A percentile compares a stretch with the other conserved stretches of the same genome.
These are phyloP conservation scores for Pisolithus marmoratus DNA, from an alignment of 768 basidiomycete genomes.

Conservation along the genomic window DNA sequence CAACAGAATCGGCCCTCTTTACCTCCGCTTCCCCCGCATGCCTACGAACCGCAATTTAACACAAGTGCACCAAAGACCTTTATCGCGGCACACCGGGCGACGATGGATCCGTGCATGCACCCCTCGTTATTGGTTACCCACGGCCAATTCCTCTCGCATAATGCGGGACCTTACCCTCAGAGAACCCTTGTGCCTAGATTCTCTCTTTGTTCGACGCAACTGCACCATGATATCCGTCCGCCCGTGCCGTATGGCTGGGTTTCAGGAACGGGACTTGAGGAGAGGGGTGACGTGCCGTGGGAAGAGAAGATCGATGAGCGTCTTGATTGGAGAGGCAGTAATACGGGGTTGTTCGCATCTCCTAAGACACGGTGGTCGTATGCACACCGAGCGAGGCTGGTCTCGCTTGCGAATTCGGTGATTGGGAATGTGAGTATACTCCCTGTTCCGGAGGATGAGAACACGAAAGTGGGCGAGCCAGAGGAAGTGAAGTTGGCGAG, in stretches of 20 bases:
- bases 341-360: constrained; percentile 55
- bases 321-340: constrained; percentile 69
- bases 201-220: constrained; percentile 40
- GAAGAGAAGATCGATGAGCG: constrained; percentile 56
- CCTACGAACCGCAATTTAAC: background rate
- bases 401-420: constrained; percentile 37
- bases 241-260: constrained; percentile 45
- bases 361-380: constrained; percentile 39
- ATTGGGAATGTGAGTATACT: constrained; percentile 36
- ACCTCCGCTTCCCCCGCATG: background rate
- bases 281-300: constrained; percentile 54
- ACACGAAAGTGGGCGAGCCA: constrained; percentile 31
- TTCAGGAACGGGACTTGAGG: constrained; percentile 33
- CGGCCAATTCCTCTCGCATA: constrained; percentile 47
- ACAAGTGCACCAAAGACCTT: constrained; percentile 19
- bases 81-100: constrained; percentile 28
- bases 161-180: constrained; percentile 41
- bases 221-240: constrained; percentile 54
- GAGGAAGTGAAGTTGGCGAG: constrained; percentile 29
- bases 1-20: constrained; percentile 28
- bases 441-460: constrained; percentile 21
- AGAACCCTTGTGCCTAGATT: constrained; percentile 44
- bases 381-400: constrained; percentile 45
- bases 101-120: constrained; percentile 35
- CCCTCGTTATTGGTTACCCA: constrained; percentile 35